Evolutionary conservation across 208 protist species (phyloP).

Genomic region (Strigomonas culicis): DNA sequence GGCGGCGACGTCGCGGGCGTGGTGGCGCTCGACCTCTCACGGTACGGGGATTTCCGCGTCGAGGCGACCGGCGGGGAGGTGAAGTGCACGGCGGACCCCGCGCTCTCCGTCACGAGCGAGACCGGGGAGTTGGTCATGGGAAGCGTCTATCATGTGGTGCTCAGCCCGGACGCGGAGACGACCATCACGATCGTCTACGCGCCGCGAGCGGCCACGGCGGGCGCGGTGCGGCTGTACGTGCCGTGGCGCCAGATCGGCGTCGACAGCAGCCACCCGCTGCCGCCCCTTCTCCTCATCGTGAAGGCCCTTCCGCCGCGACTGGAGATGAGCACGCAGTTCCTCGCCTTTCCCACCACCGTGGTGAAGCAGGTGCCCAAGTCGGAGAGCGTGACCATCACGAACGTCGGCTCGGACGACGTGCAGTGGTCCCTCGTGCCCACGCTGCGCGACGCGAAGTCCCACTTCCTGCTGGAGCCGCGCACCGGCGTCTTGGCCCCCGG

Average conservation of each 20-base stretch:
- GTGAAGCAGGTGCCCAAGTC: constrained; percentile 44
- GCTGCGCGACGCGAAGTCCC: not conserved
- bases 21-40: constrained; percentile 70
- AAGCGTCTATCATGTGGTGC: constrained; percentile 17
- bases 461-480: constrained; percentile 65
- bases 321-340: constrained; percentile 19
- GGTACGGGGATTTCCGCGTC: constrained; percentile 32
- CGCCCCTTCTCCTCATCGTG: constrained; percentile 51
- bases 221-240: constrained; percentile 32
- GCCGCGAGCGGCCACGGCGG: constrained; percentile 9
- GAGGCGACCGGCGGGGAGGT: constrained; percentile 11
- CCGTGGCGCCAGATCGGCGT: constrained; percentile 70
- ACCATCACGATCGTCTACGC: constrained; percentile 19
- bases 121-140: constrained; percentile 11
- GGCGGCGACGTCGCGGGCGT: constrained; percentile 74
- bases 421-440: constrained; percentile 17
- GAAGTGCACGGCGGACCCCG: constrained; percentile 11
- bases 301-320: constrained; percentile 33
- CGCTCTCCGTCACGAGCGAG: constrained; percentile 11
- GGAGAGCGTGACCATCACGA: constrained; percentile 38
- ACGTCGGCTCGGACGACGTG: constrained; percentile 25
- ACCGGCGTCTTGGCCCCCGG: constrained; percentile 46
- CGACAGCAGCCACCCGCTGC: constrained; percentile 58
- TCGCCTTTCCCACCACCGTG: constrained; percentile 57
- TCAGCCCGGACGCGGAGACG: constrained; percentile 23